A percentile compares a stretch with the other conserved stretches of the same genome.
phyloP scores from a whole-genome alignment of 345 rosid species.

The Aethionema arabicum region DNA sequence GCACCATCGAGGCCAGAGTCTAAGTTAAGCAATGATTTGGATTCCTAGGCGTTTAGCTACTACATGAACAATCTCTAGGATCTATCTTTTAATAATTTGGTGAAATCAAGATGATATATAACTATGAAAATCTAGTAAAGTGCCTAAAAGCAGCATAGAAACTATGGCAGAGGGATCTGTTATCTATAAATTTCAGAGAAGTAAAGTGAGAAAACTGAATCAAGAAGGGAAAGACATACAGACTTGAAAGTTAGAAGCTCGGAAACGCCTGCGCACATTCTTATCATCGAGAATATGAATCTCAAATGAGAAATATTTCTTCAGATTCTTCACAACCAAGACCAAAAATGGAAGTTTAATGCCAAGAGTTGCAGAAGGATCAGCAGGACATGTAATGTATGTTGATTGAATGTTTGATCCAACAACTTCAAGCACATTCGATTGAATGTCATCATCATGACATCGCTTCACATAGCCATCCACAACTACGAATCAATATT shows the following conservation, averaged over 20 bases:
- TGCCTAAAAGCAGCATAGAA: constrained; percentile 4
- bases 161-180: neutral
- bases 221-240: constrained; percentile 57
- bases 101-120: constrained; percentile 1
- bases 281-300: constrained; percentile 95
- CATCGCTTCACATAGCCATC: constrained; percentile 85
- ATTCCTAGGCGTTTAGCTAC: no score
- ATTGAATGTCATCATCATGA: constrained; percentile 87
- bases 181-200: constrained; percentile 3
- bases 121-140: neutral
- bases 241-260: constrained; percentile 99
- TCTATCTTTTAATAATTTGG: neutral
- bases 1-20: no score
- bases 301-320: constrained; percentile 93
- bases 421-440: constrained; percentile 82
- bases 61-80: neutral
- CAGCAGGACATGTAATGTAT: constrained; percentile 91
- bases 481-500: constrained; percentile 45
- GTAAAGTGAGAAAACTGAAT: neutral
- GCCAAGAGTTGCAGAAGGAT: constrained; percentile 89
- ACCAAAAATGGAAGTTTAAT: constrained; percentile 95
- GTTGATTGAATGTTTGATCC: constrained; percentile 88
- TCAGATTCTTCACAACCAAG: constrained; percentile 83
- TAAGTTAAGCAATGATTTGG: no score
- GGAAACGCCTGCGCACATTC: constrained; percentile 93